Percentiles rank a stretch among this genome's conserved stretches.
phyloP scores from a whole-genome alignment of 169 alveolate species.

The Babesia bovis region DNA sequence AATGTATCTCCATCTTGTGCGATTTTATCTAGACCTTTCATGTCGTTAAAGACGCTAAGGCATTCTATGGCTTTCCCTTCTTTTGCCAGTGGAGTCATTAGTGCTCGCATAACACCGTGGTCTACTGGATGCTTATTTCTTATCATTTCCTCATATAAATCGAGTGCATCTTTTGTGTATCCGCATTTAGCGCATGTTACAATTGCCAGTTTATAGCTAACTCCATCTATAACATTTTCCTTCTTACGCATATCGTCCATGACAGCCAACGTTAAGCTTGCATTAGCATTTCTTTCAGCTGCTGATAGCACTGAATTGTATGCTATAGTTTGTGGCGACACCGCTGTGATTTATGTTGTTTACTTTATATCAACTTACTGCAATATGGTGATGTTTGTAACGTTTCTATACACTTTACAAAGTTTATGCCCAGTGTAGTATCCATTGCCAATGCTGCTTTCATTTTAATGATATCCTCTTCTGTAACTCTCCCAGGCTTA shows the following conservation, averaged over 20 bases:
- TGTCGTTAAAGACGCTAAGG: slow-evolving; percentile 18
- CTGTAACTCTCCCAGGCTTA: slow-evolving; percentile 23
- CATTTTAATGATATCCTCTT: slow-evolving; percentile 61
- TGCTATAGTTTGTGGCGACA: slow-evolving; percentile 58
- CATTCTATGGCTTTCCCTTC: slow-evolving; percentile 40
- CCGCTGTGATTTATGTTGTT: slow-evolving; percentile 16
- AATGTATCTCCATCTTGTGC: slow-evolving; percentile 16
- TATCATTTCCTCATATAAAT: slow-evolving; percentile 46
- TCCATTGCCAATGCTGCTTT: slow-evolving; percentile 37
- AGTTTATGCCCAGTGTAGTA: slow-evolving; percentile 59
- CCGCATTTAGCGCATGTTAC: slow-evolving; percentile 54
- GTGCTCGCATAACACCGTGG: slow-evolving; percentile 52
- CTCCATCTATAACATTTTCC: slow-evolving; percentile 42
- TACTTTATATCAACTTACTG: slow-evolving; percentile 31
- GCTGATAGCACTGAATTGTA: slow-evolving; percentile 65
- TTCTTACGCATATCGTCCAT: slow-evolving; percentile 55
- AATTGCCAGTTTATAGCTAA: slow-evolving; percentile 51
- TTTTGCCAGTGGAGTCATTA: slow-evolving; percentile 31
- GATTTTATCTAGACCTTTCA: slow-evolving; percentile 38
- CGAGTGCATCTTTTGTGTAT: slow-evolving; percentile 44
- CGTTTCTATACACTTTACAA: slow-evolving; percentile 48
- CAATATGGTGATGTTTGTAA: slow-evolving; percentile 57
- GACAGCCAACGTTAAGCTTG: slow-evolving; percentile 27
- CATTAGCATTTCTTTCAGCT: slow-evolving; percentile 56
- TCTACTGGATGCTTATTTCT: slow-evolving; percentile 22